Evolutionary conservation across 768 basidiomycete genomes (phyloP), one percentile per base, ranked within the genome.

Genomic region (Rhizopogon vesiculosus): DNA sequence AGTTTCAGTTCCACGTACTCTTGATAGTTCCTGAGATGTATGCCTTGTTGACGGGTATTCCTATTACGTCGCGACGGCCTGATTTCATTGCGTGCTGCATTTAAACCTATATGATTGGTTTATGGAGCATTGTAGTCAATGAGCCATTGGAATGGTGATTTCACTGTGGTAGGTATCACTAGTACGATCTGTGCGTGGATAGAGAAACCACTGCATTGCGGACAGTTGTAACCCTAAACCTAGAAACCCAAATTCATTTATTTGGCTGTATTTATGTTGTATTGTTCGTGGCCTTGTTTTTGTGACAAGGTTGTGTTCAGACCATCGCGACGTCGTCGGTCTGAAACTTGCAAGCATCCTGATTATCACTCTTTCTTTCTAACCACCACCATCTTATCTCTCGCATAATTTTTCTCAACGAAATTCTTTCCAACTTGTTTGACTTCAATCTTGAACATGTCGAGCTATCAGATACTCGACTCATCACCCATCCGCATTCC

Each of bases 381-480:
- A n/a, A 52, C 44, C 25, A 52, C 45, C 45, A 46, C 15, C 44
- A 43, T 52, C 51, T 52, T 52, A 48, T 43, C 51, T 52, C 51
- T 28, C 28, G 25, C 38, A 43, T 28, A 41, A 43, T 22, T 50
- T 16, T 43, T 45, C 45, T 31, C 6, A 46, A n/a, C 29, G 45
- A 31, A 29, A 52, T 48, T 15, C 19, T 28, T 28, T 52, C 25
- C 39, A 50, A 18, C 51, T 48, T 28, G 25, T 45, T 52, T 52
- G 39, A 42, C 16, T 16, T 45, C 31, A 15, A 45, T 28, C 19
- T 40, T 28, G 28, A 55, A 54, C 52, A 69, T 69, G 68, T 69
- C 70, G 61, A 67, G 66, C 61, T 67, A 66, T 35, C 65, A 62
- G 29, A 50, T 73, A 18, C 68, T 74, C 55, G 72, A 73, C 59